Base-by-base conservation (phyloP, 2,329 filamentous ascomycete species). In the Rutstroemia sp. region DNA sequence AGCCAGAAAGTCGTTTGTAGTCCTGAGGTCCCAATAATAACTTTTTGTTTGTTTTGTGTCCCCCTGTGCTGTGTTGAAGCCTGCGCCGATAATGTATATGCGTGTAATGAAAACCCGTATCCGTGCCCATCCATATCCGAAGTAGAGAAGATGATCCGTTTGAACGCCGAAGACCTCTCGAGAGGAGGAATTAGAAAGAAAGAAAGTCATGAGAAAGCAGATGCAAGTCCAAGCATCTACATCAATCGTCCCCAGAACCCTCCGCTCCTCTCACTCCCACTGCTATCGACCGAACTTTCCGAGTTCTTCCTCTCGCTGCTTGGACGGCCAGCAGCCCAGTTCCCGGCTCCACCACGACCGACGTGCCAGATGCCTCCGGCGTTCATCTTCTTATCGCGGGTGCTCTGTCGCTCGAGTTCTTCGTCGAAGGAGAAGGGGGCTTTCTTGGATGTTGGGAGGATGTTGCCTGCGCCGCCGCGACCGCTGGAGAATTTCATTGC, bases 401-500 rank as follows among this genome's bases (percentile, higher is more conserved):
- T 66, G 19, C 53, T 54, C 54, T 68, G 64, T 9, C 64, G 61
- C 9, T 63, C 62, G 12, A 70, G 61, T 45, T 69, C 68, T 34
- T 69, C 68, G 41, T 69, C 67, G 55, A 70, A 69, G 17, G 64
- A 66, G 60, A 69, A 69, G 16, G 65, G 61, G 12, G 67, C 57
- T 21, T 61, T 63, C 52, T 70, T 65, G 9, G 59, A 58, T 9
- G 38, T 58, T 14, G 56, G 48, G 53, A 62, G 64, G 45, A 69
- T 67, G 59, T 70, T 70, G n/a, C 68, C 68, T 16, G 66, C 68
- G 25, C 68, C 68, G 4, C 68, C 67, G 17, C 67, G 62, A 12
- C 68, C 68, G 17, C 59, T 58, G 57, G 53, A 61, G 60, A 68
- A 70, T 53, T 61, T 64, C 44, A 57, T 56, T 48, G 53, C 62